Percentiles rank a stretch among this genome's conserved stretches.
Evolutionary conservation across 345 rosid genomes (phyloP).

Genomic region (Linum lewisii): DNA sequence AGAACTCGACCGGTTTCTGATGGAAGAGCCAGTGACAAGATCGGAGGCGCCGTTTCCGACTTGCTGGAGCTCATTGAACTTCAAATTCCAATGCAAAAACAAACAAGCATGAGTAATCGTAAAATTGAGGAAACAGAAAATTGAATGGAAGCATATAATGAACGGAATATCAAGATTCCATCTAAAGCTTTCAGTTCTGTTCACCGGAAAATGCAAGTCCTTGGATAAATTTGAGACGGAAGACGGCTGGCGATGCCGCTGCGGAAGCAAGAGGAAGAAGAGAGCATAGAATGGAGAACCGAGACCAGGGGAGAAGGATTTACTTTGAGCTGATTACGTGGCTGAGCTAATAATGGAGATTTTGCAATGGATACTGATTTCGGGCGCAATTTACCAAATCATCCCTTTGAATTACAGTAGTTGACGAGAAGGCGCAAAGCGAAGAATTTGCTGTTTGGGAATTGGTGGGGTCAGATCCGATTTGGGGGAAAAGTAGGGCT

Average conservation of each 20-base stretch:
- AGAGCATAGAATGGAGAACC: background rate
- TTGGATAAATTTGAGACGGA: background rate
- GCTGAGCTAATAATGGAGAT: too few species aligned
- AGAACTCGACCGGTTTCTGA: conserved; percentile 94
- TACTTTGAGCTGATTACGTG: too few species aligned
- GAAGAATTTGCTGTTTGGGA: too few species aligned
- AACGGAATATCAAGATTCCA: background rate
- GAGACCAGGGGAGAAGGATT: too few species aligned
- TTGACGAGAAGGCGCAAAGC: too few species aligned
- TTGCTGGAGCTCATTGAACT: conserved; percentile 30
- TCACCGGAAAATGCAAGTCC: background rate
- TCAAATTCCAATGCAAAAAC: background rate
- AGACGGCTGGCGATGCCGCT: background rate
- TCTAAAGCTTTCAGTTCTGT: background rate
- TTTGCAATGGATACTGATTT: too few species aligned
- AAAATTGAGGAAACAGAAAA: background rate
- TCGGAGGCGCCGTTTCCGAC: conserved; percentile 62
- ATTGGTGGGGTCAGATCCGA: too few species aligned
- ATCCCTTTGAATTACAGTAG: too few species aligned
- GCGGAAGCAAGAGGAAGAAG: background rate
- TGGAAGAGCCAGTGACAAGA: conserved; percentile 84
- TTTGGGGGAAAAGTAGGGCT: too few species aligned
- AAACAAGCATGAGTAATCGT: background rate
- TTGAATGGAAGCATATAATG: background rate
- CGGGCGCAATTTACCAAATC: too few species aligned